Conservation (phyloP, 192 early-diverging fungal species). For the Pecoramyces ruminantium region DNA sequence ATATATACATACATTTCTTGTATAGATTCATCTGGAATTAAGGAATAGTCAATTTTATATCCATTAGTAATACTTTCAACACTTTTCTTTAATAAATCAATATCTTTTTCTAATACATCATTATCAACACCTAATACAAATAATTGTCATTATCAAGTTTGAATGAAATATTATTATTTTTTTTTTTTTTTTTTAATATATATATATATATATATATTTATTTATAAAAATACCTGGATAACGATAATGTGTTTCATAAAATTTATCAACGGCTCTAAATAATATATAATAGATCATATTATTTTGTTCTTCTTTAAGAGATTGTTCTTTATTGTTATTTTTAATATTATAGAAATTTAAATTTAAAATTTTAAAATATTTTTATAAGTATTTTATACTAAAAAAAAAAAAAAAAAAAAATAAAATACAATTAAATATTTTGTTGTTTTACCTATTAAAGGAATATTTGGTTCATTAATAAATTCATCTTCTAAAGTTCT, state of each 20-base stretch:
- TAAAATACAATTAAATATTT: no score
- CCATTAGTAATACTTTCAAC: conserved; percentile 18
- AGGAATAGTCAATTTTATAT: conserved; percentile 12
- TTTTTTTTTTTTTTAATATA: neutral
- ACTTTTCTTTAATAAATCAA: conserved; percentile 26
- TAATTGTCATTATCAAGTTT: no score
- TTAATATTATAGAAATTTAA: neutral
- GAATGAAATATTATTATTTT: neutral
- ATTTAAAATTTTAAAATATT: no score
- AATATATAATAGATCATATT: conserved; percentile 43
- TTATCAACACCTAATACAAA: conserved; percentile 7
- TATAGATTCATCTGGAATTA: conserved; percentile 31
- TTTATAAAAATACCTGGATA: conserved; percentile 35
- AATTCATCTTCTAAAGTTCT: conserved; percentile 36
- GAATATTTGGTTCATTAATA: conserved; percentile 12
- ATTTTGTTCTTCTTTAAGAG: conserved; percentile 15
- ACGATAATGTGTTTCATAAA: conserved; percentile 28
- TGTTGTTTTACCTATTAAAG: conserved; percentile 31
- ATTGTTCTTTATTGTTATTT: neutral
- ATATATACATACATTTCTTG: conserved; percentile 49
- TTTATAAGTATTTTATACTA: no score
- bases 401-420: no score
- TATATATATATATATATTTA: no score
- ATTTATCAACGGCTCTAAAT: conserved; percentile 47
- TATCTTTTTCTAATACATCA: conserved; percentile 28